phyloP scores from a whole-genome alignment of 2,329 filamentous ascomycete species.

The Exophiala calicioides region DNA sequence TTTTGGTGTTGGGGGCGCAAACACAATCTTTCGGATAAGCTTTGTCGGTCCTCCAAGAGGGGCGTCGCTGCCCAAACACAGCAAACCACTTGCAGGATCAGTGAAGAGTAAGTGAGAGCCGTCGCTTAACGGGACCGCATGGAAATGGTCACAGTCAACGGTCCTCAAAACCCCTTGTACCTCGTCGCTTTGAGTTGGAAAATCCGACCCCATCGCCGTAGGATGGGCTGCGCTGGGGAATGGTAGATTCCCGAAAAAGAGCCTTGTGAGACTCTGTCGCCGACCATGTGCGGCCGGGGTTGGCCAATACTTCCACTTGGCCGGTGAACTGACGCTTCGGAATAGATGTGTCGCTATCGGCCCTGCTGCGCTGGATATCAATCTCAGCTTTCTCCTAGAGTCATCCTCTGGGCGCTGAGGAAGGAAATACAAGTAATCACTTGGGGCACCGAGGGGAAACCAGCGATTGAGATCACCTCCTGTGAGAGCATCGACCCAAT shows the following conservation, averaged over 20 bases:
- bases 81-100: constrained; percentile 57
- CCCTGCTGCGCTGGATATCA: constrained; percentile 60
- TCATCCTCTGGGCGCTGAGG: constrained; percentile 55
- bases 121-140: constrained; percentile 65
- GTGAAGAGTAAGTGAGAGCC: constrained; percentile 66
- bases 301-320: constrained; percentile 21
- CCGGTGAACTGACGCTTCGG: constrained; percentile 30
- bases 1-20: constrained; percentile 44
- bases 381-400: constrained; percentile 57
- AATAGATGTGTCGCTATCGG: constrained; percentile 27
- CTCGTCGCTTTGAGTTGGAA: constrained; percentile 13
- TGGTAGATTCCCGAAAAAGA: constrained; percentile 31
- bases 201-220: constrained; percentile 1
- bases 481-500: constrained; percentile 57
- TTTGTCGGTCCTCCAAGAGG: constrained; percentile 60
- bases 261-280: constrained; percentile 28
- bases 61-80: constrained; percentile 64
- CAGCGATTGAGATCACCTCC: constrained; percentile 41
- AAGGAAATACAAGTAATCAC: constrained; percentile 57
- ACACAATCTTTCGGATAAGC: constrained; percentile 60
- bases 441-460: constrained; percentile 45
- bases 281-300: constrained; percentile 16
- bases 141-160: constrained; percentile 60
- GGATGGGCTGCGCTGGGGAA: constrained; percentile 20
- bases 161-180: constrained; percentile 41